Evolutionary conservation across 805 yeast species (phyloP), one percentile per base, ranked within the genome.

Genomic region (Kluyveromyces lactis): DNA sequence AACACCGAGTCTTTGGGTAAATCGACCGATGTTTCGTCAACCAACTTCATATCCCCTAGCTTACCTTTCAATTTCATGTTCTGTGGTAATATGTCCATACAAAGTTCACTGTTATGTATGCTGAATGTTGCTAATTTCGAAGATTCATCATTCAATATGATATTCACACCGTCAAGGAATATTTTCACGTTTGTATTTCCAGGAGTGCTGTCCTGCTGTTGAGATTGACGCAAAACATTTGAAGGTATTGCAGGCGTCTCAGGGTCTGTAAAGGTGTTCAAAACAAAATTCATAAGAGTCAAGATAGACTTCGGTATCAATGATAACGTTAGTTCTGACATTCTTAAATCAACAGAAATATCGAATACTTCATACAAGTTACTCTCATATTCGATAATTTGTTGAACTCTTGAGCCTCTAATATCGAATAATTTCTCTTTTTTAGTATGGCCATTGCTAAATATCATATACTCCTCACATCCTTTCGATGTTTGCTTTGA

Each of bases 211-310:
- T 71, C 77, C 18, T 62, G 66, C 44, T 73, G 74, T 27, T 70
- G 75, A 50, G 81, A 81, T 50, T 82, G 89, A 40, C 80, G 75
- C 42, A 82, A 65, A 23, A 68, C 77, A 62, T 81, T 89, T 0
- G 87, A 81, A 1, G 86, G 84, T 1, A 77, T 64, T 31, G 75
- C 77, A 4, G 74, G 75, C 1, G 82, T 79, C 45, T 76, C 42
- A 0, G 95, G 95, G 58, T 81, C 81, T 0, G 96, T 82, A 56
- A 92, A 92, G 0, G 97, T 92, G 33, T 86, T 83, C 52, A 89
- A 65, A 2, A 83, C 68, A 56, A 81, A 92, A 56, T 87, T 90
- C 46, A 90, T 62, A 11, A 92, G 64, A 1, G 94, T 81, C 44
- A 92, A 67, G 12, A 84, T 62, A 1, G 95, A 82, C 52, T 77